phyloP scores from a whole-genome alignment of 2,329 filamentous ascomycete species.

The Byssochlamys sp. region DNA sequence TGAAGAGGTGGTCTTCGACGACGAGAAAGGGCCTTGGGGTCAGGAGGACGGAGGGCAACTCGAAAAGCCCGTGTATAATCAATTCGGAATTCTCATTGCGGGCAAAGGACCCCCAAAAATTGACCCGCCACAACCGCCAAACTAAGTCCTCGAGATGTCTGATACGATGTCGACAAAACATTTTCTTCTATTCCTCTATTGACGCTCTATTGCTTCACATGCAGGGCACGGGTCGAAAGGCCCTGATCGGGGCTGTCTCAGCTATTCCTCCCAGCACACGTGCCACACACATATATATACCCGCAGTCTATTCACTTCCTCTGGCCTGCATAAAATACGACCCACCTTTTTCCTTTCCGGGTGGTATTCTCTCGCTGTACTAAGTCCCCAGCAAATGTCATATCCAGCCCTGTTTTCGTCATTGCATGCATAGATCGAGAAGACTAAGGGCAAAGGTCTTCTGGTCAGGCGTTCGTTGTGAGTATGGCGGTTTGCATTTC shows the following conservation, averaged over 20 bases:
- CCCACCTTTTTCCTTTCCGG: not conserved
- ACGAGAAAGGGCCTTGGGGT: conserved; percentile 36
- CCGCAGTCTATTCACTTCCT: not conserved
- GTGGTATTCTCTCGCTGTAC: not conserved
- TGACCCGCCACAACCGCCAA: not conserved
- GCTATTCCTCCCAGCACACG: not conserved
- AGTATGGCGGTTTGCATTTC: not conserved
- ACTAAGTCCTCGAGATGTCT: not conserved
- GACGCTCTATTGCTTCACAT: too few relatives aligned
- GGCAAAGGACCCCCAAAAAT: conserved; percentile 16
- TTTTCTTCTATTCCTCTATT: too few relatives aligned
- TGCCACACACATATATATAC: not conserved
- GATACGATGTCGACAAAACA: not conserved
- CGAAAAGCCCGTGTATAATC: conserved; percentile 28
- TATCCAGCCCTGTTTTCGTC: not conserved
- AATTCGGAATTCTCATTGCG: conserved; percentile 28
- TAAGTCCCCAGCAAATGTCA: not conserved
- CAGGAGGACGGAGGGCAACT: conserved; percentile 23
- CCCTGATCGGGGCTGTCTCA: not conserved
- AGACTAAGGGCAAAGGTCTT: not conserved
- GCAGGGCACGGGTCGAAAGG: not conserved
- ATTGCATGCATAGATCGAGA: not conserved
- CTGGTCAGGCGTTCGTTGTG: not conserved
- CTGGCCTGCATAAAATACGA: not conserved
- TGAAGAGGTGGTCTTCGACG: conserved; percentile 39